Base-by-base conservation (phyloP, 352 stramenopile genomes). In the Salisapilia sapeloensis region DNA sequence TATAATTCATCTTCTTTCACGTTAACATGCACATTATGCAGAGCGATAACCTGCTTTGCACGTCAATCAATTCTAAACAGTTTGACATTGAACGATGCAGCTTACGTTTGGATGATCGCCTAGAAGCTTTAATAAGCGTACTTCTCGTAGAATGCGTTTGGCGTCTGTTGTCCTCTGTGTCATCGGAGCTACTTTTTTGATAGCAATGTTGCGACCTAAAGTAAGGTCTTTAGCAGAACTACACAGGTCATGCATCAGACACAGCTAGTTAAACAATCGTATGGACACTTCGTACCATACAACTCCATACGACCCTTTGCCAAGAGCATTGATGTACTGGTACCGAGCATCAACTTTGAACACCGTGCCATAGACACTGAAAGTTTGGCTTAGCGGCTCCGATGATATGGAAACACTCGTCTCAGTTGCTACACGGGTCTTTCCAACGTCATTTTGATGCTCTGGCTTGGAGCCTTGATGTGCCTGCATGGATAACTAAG, bases 1-100 rank as follows among this genome's bases (percentile, higher is more conserved):
- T 96, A 96, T n/a, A 96, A 53, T 46, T 94, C 86, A 33, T 96
- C 85, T 33, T 93, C 65, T 21, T 65, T 63, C 6, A 94, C 51
- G 40, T 94, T 94, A 4, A 75, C 61, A 4, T 59, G 79, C 11
- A 91, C 42, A 33, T 86, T 82, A 42, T 87, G 61, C 23, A 91
- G 58, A 1, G 56, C 65, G 14, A 93, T 69, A 29, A 96, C 59
- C 70, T 95, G 34, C 16, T 33, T 21, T 13, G 11, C 15, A 34
- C 21, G 50, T 32, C 21, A 19, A 21, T 6, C 17, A 21, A 14
- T 10, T 2, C 10, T 19, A 16, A 11, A 35, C 14, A 34, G 18
- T 27, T n/a, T 9, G 8, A 21, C 13, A 18, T 7, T 4, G 12
- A 13, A 14, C 8, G 17, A 23, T 12, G 25, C 2, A 16, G 0